Evolutionary conservation across 1,139 yeast genomes (phyloP).

Genomic region (Yarrowia galli): DNA sequence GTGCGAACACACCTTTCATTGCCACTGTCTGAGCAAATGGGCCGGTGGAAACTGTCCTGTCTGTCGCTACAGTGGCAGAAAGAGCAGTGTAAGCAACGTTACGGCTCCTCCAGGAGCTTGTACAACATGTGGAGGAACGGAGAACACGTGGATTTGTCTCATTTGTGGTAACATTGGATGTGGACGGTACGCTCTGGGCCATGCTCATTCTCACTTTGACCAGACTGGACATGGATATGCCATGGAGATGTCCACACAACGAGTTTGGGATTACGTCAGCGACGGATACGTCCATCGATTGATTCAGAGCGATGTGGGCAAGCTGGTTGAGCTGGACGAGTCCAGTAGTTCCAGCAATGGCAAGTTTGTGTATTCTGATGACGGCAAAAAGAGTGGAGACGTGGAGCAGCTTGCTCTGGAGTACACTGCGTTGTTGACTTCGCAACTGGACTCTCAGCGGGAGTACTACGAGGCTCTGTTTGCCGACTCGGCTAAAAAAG

Average conservation of each 20-base stretch:
- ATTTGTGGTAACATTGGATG: constrained; percentile 92
- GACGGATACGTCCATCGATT: constrained; percentile 90
- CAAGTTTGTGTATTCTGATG: constrained; percentile 26
- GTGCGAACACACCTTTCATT: constrained; percentile 94
- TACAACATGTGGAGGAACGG: constrained; percentile 63
- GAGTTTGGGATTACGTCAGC: constrained; percentile 97
- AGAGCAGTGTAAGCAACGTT: constrained; percentile 41
- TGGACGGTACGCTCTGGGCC: constrained; percentile 87
- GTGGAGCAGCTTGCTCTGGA: constrained; percentile 71
- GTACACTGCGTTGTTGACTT: constrained; percentile 76
- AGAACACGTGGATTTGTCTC: constrained; percentile 88
- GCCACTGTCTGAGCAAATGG: constrained; percentile 89
- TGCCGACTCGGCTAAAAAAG: constrained; percentile 53
- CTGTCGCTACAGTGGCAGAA: constrained; percentile 63
- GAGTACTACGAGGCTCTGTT: constrained; percentile 76
- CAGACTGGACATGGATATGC: constrained; percentile 87
- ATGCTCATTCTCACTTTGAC: constrained; percentile 82
- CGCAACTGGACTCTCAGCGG: constrained; percentile 88
- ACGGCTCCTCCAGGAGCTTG: constrained; percentile 48
- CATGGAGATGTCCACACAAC: constrained; percentile 82
- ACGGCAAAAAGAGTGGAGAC: constrained; percentile 52
- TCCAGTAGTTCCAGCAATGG: constrained; percentile 40
- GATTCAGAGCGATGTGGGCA: constrained; percentile 83
- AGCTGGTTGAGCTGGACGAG: constrained; percentile 70
- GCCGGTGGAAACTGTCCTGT: constrained; percentile 91